phyloP scores from a whole-genome alignment of 768 basidiomycete species.

The Phaeolepiota aurea region DNA sequence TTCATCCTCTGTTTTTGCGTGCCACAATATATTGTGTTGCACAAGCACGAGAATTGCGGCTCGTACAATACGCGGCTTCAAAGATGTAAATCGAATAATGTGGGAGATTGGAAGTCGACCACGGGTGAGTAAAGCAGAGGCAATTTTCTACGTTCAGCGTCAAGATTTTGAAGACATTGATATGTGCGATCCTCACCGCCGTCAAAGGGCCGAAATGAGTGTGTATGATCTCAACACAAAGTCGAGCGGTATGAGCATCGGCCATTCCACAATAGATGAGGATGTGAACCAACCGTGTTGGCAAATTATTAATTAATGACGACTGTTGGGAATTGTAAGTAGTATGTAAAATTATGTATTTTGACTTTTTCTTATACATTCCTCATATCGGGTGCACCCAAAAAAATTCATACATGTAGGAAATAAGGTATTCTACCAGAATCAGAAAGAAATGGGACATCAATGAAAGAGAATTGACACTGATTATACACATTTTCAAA shows the following conservation, averaged over 20 bases:
- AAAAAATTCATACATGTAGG: no score
- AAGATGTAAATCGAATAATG: slow-evolving; percentile 57
- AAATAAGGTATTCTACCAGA: no score
- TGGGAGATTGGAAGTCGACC: slow-evolving; percentile 74
- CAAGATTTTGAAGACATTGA: slow-evolving; percentile 4
- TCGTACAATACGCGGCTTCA: slow-evolving; percentile 62
- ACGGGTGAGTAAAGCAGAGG: slow-evolving; percentile 63
- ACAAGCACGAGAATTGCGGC: slow-evolving; percentile 70
- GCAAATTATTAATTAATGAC: no score
- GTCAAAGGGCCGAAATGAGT: slow-evolving; percentile 60
- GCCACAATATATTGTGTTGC: slow-evolving; percentile 91
- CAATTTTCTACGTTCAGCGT: slow-evolving; percentile 49
- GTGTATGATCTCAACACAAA: slow-evolving; percentile 56
- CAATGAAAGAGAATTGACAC: no score
- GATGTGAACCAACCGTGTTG: no score
- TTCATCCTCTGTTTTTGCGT: slow-evolving; percentile 62
- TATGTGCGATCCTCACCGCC: slow-evolving; percentile 38
- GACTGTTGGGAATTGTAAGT: not conserved
- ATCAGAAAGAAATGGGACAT: no score
- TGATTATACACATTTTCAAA: no score
- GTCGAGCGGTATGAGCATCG: slow-evolving; percentile 48
- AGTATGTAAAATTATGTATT: not conserved
- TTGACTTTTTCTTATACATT: not conserved
- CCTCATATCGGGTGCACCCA: not conserved
- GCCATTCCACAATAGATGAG: no score